Evolutionary conservation across 768 basidiomycete species (phyloP), one percentile per base, ranked within the genome.

Genomic region (Suillus plorans): DNA sequence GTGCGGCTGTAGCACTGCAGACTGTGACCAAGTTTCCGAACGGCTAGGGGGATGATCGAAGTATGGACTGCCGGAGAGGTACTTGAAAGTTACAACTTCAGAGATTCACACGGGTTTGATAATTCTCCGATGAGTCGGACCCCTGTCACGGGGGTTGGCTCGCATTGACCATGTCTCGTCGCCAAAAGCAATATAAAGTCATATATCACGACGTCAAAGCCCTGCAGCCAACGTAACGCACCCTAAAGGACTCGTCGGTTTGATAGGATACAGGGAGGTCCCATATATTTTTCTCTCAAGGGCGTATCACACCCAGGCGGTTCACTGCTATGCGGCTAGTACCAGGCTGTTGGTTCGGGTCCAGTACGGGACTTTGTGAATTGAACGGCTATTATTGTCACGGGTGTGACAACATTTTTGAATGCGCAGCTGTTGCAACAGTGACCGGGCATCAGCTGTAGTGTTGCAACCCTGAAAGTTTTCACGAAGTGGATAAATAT

Each of bases 381-480:
- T n/a, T 42, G 41, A 42, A 42, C 36, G 41, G 41, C 41, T 41
- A 45, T 10, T 45, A n/a, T n/a, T 47, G 45, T n/a, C 1, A 47
- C 45, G n/a, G 9, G 10, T 47, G n/a, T 47, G 20, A 47, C n/a
- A 47, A n/a, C 20, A 45, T 20, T 20, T 45, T 10, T 39, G 36
- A 20, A 41, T 22, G 57, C 57, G 57, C 57, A 58, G 57, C 57
- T 28, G 39, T 31, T 31, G 52, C 45, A n/a, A 10, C n/a, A 37
- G 36, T 37, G 36, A 13, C 5, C 10, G 1, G 45, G 9, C 25
- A 52, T 53, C 52, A 53, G 52, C 18, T 31, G 31, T 37, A 37
- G 7, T 37, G 18, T 34, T 53, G 52, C 52, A 55, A 31, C 58
- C 58, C 58, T 44, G 41, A 20, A 59, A 59, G 58, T 59, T 59